Base-by-base conservation (phyloP, 1,139 yeast genomes). In the Suhomyces bribrorum region DNA sequence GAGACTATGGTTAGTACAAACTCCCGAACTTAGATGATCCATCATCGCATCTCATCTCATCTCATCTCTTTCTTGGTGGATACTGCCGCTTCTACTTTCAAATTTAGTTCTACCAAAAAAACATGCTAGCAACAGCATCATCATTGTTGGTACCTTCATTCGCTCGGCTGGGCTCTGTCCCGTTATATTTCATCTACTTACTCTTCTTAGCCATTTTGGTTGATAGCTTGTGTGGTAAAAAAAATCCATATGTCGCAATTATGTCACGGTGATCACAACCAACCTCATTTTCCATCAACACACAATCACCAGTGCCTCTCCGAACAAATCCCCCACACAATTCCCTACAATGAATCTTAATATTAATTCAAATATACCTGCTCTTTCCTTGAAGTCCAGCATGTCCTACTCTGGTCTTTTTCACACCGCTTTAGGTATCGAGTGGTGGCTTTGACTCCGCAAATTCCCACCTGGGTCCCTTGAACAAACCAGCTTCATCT, bases 1-100 rank as follows among this genome's bases (percentile, higher is more conserved):
- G 88, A 81, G 23, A 81, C 75, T 70, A 50, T 3, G 23, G 56
- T 54, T 54, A 50, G 64, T 53, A 46, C 35, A 35, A 5, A 6
- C 16, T 26, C 29, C 29, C n/a, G n/a, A n/a, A n/a, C n/a, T n/a
- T n/a, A n/a, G n/a, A 20, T 20, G 23, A n/a, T 20, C 8, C 23
- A 8, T 20, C 23, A 20, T 20, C 23, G 6, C 22, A 18, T 18
- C 22, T 20, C 23, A 20, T 20, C 23, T 20, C n/a, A n/a, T n/a
- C 23, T 20, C 6, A 2, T 20, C 8, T 20, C 3, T 20, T 4
- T 4, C 8, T 20, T 20, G 23, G 11, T n/a, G n/a, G n/a, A n/a
- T n/a, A n/a, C n/a, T n/a, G n/a, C n/a, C n/a, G n/a, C n/a, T n/a
- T n/a, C n/a, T n/a, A n/a, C n/a, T n/a, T n/a, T n/a, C n/a, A n/a